These are phyloP conservation scores for Monosporascus sp. DNA, from an alignment of 2,329 filamentous ascomycete species.

Conservation along the genomic window DNA sequence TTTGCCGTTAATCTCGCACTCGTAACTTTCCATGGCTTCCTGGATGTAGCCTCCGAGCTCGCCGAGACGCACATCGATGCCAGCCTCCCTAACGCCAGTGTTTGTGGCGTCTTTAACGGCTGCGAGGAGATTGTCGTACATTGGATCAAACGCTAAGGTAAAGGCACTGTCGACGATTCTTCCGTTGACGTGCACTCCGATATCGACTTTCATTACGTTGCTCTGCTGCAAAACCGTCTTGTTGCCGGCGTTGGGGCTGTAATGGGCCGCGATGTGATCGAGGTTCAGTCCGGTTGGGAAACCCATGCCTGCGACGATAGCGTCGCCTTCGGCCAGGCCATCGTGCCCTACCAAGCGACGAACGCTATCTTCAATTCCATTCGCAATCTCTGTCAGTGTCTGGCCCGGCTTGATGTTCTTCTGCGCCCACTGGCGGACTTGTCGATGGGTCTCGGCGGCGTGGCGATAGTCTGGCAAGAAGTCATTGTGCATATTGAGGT, in stretches of 20 bases:
- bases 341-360: constrained; percentile 70
- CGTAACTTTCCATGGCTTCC: constrained; percentile 90
- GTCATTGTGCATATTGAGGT: constrained; percentile 60
- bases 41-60: constrained; percentile 82
- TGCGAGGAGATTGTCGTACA: constrained; percentile 68
- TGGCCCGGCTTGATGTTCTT: constrained; percentile 77
- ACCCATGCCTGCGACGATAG: constrained; percentile 72
- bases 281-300: constrained; percentile 81
- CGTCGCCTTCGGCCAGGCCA: constrained; percentile 73
- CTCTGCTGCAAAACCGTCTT: constrained; percentile 65
- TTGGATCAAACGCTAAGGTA: constrained; percentile 69
- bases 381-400: constrained; percentile 73
- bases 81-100: constrained; percentile 84
- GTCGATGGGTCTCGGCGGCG: constrained; percentile 82
- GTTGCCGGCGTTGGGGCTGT: constrained; percentile 81
- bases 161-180: constrained; percentile 79
- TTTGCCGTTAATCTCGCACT: constrained; percentile 74
- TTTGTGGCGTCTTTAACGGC: constrained; percentile 74
- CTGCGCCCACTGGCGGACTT: constrained; percentile 79
- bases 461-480: constrained; percentile 78
- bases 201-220: constrained; percentile 80
- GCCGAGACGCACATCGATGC: constrained; percentile 84
- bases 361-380: constrained; percentile 81
- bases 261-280: constrained; percentile 83
- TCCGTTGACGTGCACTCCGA: constrained; percentile 75